A percentile compares a stretch with the other conserved stretches of the same genome.
These are phyloP conservation scores for Salix viminalis DNA, from an alignment of 345 rosid species.

Conservation along the genomic window DNA sequence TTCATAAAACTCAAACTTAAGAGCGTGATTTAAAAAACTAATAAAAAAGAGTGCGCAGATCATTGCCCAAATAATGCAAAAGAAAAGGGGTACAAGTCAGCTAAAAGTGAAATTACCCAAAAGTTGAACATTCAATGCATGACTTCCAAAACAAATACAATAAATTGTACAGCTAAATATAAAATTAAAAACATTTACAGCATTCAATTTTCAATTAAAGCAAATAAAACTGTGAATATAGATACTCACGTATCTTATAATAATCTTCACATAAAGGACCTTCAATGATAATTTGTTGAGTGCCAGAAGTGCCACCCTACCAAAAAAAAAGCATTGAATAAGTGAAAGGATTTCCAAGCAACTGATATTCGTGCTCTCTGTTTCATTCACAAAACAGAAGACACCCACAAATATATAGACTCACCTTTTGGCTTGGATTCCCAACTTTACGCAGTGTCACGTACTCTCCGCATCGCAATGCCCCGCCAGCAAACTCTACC, in stretches of 20 bases:
- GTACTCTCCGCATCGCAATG: slow-evolving; percentile 84
- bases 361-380: neutral
- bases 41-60: too few species aligned
- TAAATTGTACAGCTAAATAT: neutral
- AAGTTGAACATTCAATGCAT: neutral
- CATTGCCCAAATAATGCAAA: too few species aligned
- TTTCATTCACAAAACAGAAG: neutral
- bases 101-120: neutral
- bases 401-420: neutral
- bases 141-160: neutral
- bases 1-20: too few species aligned
- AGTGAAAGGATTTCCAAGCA: neutral
- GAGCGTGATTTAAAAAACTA: too few species aligned
- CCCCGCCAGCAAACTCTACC: slow-evolving; percentile 95
- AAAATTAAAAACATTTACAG: neutral
- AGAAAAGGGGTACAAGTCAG: too few species aligned
- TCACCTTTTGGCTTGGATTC: slow-evolving; percentile 72
- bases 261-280: slow-evolving; percentile 95
- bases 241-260: slow-evolving; percentile 74
- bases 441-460: slow-evolving; percentile 85
- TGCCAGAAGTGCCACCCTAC: slow-evolving; percentile 76
- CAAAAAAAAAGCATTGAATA: neutral
- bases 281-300: slow-evolving; percentile 83
- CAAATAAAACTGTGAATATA: slow-evolving; percentile 88
- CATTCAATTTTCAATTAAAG: slow-evolving; percentile 27